These are phyloP conservation scores for Geotrichum carabidarum DNA, from an alignment of 1,139 yeast genomes.

Conservation along the genomic window DNA sequence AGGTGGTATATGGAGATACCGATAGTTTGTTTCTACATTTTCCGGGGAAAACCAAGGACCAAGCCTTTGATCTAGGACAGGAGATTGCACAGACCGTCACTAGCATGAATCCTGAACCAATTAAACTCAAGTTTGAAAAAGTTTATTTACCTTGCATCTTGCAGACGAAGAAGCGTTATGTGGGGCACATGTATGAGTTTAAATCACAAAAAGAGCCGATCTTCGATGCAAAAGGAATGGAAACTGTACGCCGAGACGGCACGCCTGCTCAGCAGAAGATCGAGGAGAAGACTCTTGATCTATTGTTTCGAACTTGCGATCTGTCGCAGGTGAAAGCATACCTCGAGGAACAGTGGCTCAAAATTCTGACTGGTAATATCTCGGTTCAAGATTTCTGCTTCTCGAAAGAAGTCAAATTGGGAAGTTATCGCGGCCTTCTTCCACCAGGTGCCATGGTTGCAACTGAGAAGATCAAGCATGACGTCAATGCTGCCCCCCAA, in stretches of 20 bases:
- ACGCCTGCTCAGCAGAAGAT: slow-evolving; percentile 87
- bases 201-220: slow-evolving; percentile 52
- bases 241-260: slow-evolving; percentile 90
- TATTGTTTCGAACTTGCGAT: slow-evolving; percentile 68
- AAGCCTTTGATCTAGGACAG: slow-evolving; percentile 72
- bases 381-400: slow-evolving; percentile 81
- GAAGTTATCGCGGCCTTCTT: slow-evolving; percentile 67
- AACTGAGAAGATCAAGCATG: slow-evolving; percentile 54
- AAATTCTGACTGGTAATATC: slow-evolving; percentile 57
- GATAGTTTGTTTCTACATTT: slow-evolving; percentile 87
- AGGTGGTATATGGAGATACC: slow-evolving; percentile 94
- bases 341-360: slow-evolving; percentile 58
- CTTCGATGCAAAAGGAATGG: slow-evolving; percentile 95
- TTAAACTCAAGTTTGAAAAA: slow-evolving; percentile 81
- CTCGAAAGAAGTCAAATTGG: slow-evolving; percentile 83
- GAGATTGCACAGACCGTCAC: slow-evolving; percentile 65
- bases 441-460: slow-evolving; percentile 93
- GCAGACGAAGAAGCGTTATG: slow-evolving; percentile 83
- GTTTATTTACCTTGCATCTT: slow-evolving; percentile 84
- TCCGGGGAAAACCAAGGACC: slow-evolving; percentile 71
- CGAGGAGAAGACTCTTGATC: slow-evolving; percentile 61
- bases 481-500: slow-evolving; percentile 76
- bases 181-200: slow-evolving; percentile 71
- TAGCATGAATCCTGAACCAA: slow-evolving; percentile 69
- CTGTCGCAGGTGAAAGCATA: slow-evolving; percentile 64